Evolutionary conservation across 306 rosid species (phyloP), one percentile per base, ranked within the genome.

Genomic region (Dalbergia cochinchinensis): DNA sequence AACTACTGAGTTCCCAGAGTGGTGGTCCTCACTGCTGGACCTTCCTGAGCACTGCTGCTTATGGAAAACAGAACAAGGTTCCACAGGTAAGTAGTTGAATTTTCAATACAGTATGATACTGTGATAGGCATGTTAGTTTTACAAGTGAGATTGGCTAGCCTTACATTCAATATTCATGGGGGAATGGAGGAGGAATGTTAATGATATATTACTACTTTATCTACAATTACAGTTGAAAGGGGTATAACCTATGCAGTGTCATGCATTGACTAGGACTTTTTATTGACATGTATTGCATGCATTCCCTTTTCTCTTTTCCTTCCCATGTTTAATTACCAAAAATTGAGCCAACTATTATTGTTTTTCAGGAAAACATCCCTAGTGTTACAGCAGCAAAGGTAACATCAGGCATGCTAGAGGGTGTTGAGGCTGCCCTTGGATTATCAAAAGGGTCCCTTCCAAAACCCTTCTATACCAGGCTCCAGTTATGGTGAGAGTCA

Each of bases 21-120:
- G 83, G 85, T 20, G 91, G 95, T 66, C 92, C 97, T 72, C 89
- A 90, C 64, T 91, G 97, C 83, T 92, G 99, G 99, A 94, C 97
- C 87, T 91, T 91, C 81, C 89, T 94, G 18, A 94, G 97, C 77
- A 92, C 92, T 44, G 91, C 95, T 73, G 90, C 90, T 73, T 94
- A 86, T 83, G 97, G 91, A 73, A 92, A 91, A 85, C 88, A 84
- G 80, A 88, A 91, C 88, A 92, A 94, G 83, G 99, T 92, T 87
- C 99, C 97, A 18, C 97, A 94, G 97, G 99, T 94, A 7, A 65
- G 80, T 71, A 72, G 18, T 81, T 44, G 26, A 77, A 66, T 50
- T 77, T 81, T 77, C 44, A 31, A 47, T 66, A 14, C 44, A 31
- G 45, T 41, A 5, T 37, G 65, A 47, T 73, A 19, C 16, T 20